These are phyloP conservation scores for Lepiota brunneoincarnata DNA, from an alignment of 768 basidiomycete species.

Conservation along the genomic window DNA sequence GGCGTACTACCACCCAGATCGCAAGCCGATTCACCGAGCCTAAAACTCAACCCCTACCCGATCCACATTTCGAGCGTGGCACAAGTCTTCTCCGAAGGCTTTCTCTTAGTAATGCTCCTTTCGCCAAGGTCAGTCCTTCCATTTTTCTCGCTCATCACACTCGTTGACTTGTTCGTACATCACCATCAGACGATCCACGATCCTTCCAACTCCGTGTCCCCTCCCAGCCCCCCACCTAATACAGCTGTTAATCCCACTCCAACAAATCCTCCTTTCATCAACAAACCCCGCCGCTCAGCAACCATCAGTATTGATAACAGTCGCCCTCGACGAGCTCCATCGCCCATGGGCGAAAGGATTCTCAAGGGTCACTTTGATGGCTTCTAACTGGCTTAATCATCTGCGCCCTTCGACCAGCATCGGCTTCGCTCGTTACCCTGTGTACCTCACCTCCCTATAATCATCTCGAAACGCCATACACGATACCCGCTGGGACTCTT, in stretches of 20 bases:
- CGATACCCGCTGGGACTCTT: slow-evolving; percentile 20
- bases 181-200: slow-evolving; percentile 24
- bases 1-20: slow-evolving; percentile 59
- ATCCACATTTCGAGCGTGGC: slow-evolving; percentile 60
- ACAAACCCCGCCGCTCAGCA: slow-evolving; percentile 54
- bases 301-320: slow-evolving; percentile 44
- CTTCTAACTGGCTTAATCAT: slow-evolving; percentile 47
- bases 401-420: neutral
- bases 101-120: slow-evolving; percentile 58
- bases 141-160: slow-evolving; percentile 14
- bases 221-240: slow-evolving; percentile 51
- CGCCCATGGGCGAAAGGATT: slow-evolving; percentile 89
- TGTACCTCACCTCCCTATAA: slow-evolving; percentile 11
- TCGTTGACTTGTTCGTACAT: slow-evolving; percentile 4
- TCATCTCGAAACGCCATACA: slow-evolving; percentile 34
- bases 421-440: slow-evolving; percentile 11
- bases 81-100: slow-evolving; percentile 72
- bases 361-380: slow-evolving; percentile 91
- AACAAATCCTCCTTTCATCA: slow-evolving; percentile 25
- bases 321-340: slow-evolving; percentile 67
- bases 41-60: slow-evolving; percentile 34
- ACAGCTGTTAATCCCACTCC: slow-evolving; percentile 40
- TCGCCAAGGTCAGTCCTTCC: slow-evolving; percentile 50
- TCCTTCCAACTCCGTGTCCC: slow-evolving; percentile 27
- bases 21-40: slow-evolving; percentile 52